A percentile compares a stretch with the other conserved stretches of the same genome.
Evolutionary conservation across 495 filamentous ascomycete genomes (phyloP).

Genomic region (Annulohypoxylon moriforme): DNA sequence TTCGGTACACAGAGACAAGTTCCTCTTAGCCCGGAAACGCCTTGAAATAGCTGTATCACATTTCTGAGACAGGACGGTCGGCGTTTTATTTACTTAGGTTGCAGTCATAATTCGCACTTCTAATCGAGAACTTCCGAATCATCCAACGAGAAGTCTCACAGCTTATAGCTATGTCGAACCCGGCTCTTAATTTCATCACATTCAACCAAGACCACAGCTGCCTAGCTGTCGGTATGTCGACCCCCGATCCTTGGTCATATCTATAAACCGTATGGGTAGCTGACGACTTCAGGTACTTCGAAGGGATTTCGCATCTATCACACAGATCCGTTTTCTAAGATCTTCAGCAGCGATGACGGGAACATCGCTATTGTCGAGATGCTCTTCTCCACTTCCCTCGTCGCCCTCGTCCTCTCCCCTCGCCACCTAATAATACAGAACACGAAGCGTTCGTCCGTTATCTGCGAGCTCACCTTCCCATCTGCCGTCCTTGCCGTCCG

Average conservation of each 20-base stretch:
- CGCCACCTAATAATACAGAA: conserved; percentile 93
- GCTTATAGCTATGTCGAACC: conserved; percentile 54
- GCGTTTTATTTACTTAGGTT: not conserved
- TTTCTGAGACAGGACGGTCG: not conserved
- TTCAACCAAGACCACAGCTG: conserved; percentile 99
- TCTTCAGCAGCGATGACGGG: conserved; percentile 90
- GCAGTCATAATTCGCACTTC: conserved; percentile 3
- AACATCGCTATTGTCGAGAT: conserved; percentile 97
- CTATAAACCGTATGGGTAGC: conserved; percentile 4
- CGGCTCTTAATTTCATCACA: conserved; percentile 95
- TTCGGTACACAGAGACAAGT: not conserved
- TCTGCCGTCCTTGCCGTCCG: conserved; percentile 92
- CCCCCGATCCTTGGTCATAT: not conserved
- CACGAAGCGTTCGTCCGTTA: conserved; percentile 96
- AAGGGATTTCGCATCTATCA: conserved; percentile 96
- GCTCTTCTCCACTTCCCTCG: conserved; percentile 98
- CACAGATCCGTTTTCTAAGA: conserved; percentile 93
- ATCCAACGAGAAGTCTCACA: not conserved
- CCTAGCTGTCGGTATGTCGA: conserved; percentile 82
- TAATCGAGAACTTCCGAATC: not conserved
- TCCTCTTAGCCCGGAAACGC: not conserved
- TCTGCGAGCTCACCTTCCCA: conserved; percentile 98
- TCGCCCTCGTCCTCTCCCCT: conserved; percentile 90
- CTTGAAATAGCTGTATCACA: conserved; percentile 10
- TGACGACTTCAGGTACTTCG: conserved; percentile 71